Conservation (phyloP, 257 asterid species). For the Phtheirospermum japonicum region DNA sequence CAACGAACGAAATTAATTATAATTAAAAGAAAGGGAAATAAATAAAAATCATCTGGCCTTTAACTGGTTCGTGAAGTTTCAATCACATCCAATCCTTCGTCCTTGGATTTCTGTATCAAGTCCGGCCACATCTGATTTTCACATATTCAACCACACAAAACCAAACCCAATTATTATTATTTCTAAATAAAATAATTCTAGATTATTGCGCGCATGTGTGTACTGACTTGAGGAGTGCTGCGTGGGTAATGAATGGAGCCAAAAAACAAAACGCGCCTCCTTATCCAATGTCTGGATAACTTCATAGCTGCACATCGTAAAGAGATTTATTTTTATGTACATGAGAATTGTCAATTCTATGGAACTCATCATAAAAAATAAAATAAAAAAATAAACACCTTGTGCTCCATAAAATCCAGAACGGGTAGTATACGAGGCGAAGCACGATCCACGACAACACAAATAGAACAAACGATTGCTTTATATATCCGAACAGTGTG, state of each 20-base stretch:
- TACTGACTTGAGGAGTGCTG: constrained; percentile 10
- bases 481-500: neutral
- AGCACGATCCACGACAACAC: constrained; percentile 90
- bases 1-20: too few relatives aligned
- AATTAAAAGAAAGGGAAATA: neutral
- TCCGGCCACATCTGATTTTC: constrained; percentile 74
- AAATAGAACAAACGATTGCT: constrained; percentile 64
- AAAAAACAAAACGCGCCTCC: constrained; percentile 28
- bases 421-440: constrained; percentile 89
- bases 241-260: constrained; percentile 16
- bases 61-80: constrained; percentile 67
- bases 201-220: neutral
- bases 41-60: constrained; percentile 38
- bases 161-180: neutral
- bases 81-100: constrained; percentile 61
- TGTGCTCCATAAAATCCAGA: constrained; percentile 98
- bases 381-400: too few relatives aligned
- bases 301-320: constrained; percentile 61
- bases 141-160: neutral
- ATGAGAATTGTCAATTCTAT: too few relatives aligned
- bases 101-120: constrained; percentile 57
- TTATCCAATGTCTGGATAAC: constrained; percentile 65
- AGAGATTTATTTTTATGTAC: neutral
- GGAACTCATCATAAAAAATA: neutral
- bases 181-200: too few relatives aligned